Conservation (phyloP, 441 rosid species). For the Gossypium aridum region DNA sequence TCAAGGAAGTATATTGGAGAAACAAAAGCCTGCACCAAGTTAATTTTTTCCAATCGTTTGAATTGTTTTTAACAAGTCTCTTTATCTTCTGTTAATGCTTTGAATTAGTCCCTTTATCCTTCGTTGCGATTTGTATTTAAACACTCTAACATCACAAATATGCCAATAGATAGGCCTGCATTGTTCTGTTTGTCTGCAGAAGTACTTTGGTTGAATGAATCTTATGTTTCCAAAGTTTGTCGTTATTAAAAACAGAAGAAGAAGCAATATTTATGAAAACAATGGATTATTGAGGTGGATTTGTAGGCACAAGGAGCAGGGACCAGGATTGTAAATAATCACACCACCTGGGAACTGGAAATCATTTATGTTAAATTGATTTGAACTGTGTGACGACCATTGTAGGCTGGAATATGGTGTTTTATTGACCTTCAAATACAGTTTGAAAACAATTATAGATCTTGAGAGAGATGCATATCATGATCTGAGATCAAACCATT, state of each 20-base stretch:
- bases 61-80: too few species aligned
- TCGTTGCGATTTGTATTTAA: background rate
- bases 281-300: background rate
- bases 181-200: background rate
- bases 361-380: background rate
- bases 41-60: too few species aligned
- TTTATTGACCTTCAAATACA: slow-evolving; percentile 52
- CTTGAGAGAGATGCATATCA: slow-evolving; percentile 53
- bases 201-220: background rate
- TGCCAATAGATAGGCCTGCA: background rate
- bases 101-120: too few species aligned
- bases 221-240: background rate
- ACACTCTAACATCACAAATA: background rate
- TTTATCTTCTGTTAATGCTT: too few species aligned
- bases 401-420: slow-evolving; percentile 43
- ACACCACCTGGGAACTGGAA: background rate
- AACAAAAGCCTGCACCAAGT: too few species aligned
- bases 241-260: background rate
- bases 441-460: slow-evolving; percentile 35
- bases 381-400: background rate
- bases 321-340: background rate
- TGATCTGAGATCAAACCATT: slow-evolving; percentile 12
- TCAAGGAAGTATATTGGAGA: too few species aligned
- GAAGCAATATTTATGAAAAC: background rate
- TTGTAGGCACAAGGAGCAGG: background rate